phyloP scores from a whole-genome alignment of 2,329 filamentous ascomycete genomes.

The Monilinia polystroma region DNA sequence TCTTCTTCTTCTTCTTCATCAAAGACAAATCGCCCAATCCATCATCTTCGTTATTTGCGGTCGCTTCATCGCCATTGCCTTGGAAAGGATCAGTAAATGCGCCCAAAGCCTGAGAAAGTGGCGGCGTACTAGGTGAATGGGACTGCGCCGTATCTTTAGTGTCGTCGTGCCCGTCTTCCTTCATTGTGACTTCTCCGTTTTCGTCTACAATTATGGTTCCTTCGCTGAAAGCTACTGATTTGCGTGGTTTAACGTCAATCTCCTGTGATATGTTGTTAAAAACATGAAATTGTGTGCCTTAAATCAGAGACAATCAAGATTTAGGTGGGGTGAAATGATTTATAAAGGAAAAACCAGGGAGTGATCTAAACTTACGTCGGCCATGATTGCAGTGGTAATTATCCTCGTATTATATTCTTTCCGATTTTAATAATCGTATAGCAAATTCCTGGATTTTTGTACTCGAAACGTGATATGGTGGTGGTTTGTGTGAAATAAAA shows the following conservation, averaged over 20 bases:
- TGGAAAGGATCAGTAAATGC: conserved; percentile 52
- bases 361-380: conserved; percentile 17
- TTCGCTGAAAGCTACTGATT: conserved; percentile 92
- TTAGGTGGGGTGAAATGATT: conserved; percentile 22
- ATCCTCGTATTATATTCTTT: neutral
- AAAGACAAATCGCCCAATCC: conserved; percentile 53
- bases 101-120: conserved; percentile 53
- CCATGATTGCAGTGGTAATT: conserved; percentile 21
- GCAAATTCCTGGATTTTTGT: neutral
- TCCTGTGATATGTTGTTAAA: conserved; percentile 31
- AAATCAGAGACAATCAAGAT: conserved; percentile 30
- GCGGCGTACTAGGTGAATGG: conserved; percentile 69
- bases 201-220: conserved; percentile 83
- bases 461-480: conserved; percentile 11
- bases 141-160: conserved; percentile 79
- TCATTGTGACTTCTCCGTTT: conserved; percentile 80
- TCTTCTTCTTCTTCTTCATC: conserved; percentile 88
- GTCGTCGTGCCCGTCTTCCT: conserved; percentile 67
- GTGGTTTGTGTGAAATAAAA: neutral
- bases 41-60: conserved; percentile 21
- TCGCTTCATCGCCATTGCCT: conserved; percentile 39
- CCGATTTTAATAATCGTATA: neutral
- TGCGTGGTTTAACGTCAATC: conserved; percentile 64
- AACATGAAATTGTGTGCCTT: conserved; percentile 22
- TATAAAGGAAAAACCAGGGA: neutral